Base-by-base conservation (phyloP, 305 asterid genomes). In the Solanum aculeatissimum region DNA sequence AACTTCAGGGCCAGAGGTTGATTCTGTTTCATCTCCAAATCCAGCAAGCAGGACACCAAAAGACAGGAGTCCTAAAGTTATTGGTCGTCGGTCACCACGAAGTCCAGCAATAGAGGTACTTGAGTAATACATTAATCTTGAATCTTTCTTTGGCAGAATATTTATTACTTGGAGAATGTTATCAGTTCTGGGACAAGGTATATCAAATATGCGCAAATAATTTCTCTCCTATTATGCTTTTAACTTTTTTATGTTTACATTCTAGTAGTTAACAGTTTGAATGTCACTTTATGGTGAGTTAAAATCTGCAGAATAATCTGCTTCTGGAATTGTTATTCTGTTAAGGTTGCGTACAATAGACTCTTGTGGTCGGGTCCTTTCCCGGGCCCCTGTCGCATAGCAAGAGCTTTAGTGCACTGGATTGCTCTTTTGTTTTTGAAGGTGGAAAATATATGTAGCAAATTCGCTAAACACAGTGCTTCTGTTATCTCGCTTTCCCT, bases 41-140 rank as follows among this genome's bases (percentile, higher is more conserved):
- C 85, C 88, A 18, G 86, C 80, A 6, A 88, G 89, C 90, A 93
- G 89, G 85, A 91, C 92, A 38, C 90, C 93, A 3, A 95, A 95
- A 84, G 90, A 88, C 60, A 90, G 89, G 90, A 91, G 93, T 88
- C 92, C 97, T 38, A 93, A 91, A 85, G 90, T 91, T 84, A 89
- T 88, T 80, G 93, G 90, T 83, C 94, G 91, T 29, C 91, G 91
- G 1, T 94, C 98, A 66, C 97, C 97, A 42, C 87, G 89, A 88
- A 91, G 93, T 85, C 95, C 95, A 68, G 94, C 91, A 62, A 47
- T 80, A 84, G 95, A 93, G 99, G 99, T 95, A 90, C 80, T 40
- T 58, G 40, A 57, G 42, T 58, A n/a, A 38, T 42, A 13, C 19
- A 35, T 25, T 58, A 40, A 5, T 15, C 74, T 40, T 81, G 4